phyloP scores from a whole-genome alignment of 139 green algal genomes.

The Chlorella sp. region DNA sequence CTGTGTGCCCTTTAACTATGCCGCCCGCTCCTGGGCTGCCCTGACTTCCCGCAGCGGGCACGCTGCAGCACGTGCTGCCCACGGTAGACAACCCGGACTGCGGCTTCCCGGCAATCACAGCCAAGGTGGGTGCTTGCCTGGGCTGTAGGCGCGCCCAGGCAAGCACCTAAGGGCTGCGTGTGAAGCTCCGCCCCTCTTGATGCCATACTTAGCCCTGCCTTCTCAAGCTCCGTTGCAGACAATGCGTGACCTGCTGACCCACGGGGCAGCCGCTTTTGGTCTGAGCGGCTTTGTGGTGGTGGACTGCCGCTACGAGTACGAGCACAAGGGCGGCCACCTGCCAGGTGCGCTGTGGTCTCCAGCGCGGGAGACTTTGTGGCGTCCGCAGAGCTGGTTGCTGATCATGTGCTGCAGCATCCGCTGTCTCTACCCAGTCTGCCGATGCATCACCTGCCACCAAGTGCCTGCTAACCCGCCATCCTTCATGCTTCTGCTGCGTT shows the following conservation, averaged over 20 bases:
- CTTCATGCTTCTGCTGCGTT: no score
- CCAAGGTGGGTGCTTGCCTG: neutral
- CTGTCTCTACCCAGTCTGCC: no score
- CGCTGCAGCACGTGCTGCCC: slow-evolving; percentile 12
- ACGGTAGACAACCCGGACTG: slow-evolving; percentile 19
- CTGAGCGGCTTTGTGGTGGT: slow-evolving; percentile 4
- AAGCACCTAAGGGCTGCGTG: no score
- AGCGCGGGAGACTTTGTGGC: no score
- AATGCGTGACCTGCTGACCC: slow-evolving; percentile 24
- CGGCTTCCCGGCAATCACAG: slow-evolving; percentile 9
- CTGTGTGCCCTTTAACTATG: neutral
- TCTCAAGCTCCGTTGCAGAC: neutral
- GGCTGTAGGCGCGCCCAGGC: no score
- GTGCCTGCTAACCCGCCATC: no score
- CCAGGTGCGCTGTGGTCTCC: slow-evolving; percentile 17
- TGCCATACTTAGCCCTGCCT: neutral
- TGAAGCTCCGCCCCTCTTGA: no score
- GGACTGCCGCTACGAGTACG: slow-evolving; percentile 30
- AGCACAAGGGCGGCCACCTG: slow-evolving; percentile 5
- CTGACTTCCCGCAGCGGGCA: neutral
- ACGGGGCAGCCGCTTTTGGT: slow-evolving; percentile 17
- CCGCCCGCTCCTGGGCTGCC: neutral
- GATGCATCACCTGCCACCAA: no score
- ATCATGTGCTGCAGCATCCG: no score
- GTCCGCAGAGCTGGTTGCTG: no score